Base-by-base conservation (phyloP, 2,329 filamentous ascomycete genomes). In the Pezizomycotina sp. region DNA sequence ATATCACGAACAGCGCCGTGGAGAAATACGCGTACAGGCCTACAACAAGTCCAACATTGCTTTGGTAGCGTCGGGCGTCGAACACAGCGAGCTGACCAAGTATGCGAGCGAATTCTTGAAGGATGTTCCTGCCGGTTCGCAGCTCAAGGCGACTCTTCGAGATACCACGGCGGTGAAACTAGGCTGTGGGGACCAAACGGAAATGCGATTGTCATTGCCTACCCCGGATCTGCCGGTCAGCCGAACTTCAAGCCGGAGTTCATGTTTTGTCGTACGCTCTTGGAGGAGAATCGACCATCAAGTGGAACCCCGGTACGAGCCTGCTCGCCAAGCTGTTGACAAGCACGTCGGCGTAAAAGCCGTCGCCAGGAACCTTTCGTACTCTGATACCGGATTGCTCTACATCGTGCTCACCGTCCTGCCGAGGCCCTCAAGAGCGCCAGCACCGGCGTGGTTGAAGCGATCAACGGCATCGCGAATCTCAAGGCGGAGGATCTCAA, bases 131-230 rank as follows among this genome's bases (percentile, higher is more conserved):
- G 58, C 64, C 50, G 62, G 65, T 52, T 59, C 67, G 49, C 52
- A 62, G 25, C 61, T 77, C 47, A 68, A 56, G 62, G 64, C 45
- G 65, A 77, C 47, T 70, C 73, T 14, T 31, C 47, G 57, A 89
- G 84, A 62, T 98, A 95, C 73, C 79, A 73, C 55, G 89, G 89
- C 59, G 91, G 89, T 56, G 83, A 98, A 68, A 81, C 92, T 65
- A 81, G 89, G 52, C 78, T 79, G 50, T 67, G 78, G 47, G 78
- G 82, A 59, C 66, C 65, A 42, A 65, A 66, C 48, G 77, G 80
- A 50, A 93, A 92, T 63, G 69, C 83, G 27, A 58, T 92, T 51
- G 79, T 92, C 50, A 72, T 98, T 55, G 89, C 74, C 46, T 95
- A 98, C 77, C 79, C 83, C 39, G 84, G 86, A 43, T 83, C 82